Base-by-base conservation (phyloP, 805 yeast species). In the Priceomyces carsonii region DNA sequence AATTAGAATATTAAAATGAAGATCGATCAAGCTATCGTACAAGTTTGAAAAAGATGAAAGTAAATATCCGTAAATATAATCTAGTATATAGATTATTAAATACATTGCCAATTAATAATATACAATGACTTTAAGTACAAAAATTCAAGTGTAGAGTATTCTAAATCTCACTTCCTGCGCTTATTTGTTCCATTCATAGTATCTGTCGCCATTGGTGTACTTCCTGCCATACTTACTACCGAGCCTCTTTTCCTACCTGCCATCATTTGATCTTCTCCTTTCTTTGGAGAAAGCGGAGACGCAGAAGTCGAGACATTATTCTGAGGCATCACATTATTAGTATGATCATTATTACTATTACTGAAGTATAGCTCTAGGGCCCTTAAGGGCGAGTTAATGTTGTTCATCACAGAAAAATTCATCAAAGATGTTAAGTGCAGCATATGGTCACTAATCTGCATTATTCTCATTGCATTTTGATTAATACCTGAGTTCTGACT, bases 401-500 rank as follows among this genome's bases (percentile, higher is more conserved):
- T 68, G 20, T 65, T 64, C 5, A 70, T 58, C 38, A 66, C 62
- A 7, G 85, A 73, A 45, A 70, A 77, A 8, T 70, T 63, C 79
- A 85, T 79, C 36, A 88, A 61, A 5, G 84, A 79, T 36, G 75
- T 73, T 43, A 87, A 67, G 42, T 78, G 77, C 0, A 88, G 71
- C 87, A 88, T 83, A 7, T 82, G 82, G 56, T 86, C 93, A 26
- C 88, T 75, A 4, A 85, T 77, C 55, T 85, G 91, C 61, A 87
- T 59, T 15, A 81, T 69, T 40, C 91, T 64, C 77, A 85, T 74
- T 5, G 85, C 79, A 25, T 73, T 72, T 33, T 75, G 80, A 36
- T 78, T 80, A 4, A 84, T 57, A 0, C 95, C 95, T 43, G 75
- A 74, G 35, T 72, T 71, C 4, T 80, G 65, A 36, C 80, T 59